Conservation (phyloP, 2,329 filamentous ascomycete species). For the Fusarium sp. region DNA sequence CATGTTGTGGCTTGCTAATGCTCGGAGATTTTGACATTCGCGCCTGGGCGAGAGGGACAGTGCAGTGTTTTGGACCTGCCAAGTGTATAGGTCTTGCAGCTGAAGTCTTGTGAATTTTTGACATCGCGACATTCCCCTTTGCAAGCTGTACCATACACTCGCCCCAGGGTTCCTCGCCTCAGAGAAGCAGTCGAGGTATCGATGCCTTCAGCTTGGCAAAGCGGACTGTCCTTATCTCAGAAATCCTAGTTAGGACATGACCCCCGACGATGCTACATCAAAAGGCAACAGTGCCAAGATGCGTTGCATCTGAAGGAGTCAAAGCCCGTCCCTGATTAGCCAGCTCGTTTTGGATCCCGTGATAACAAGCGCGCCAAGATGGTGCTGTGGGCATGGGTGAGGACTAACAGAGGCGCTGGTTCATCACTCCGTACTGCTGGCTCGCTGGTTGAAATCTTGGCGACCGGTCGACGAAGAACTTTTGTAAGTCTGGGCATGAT, state of each 20-base stretch:
- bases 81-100: neutral
- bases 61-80: neutral
- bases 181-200: neutral
- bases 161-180: neutral
- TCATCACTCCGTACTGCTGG: constrained; percentile 8
- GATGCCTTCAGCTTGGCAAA: constrained; percentile 15
- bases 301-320: constrained; percentile 1
- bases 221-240: constrained; percentile 24
- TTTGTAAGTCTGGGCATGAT: constrained; percentile 39
- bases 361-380: constrained; percentile 37
- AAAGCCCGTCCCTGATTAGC: constrained; percentile 17
- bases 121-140: neutral
- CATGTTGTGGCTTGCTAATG: constrained; percentile 10
- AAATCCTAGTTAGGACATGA: constrained; percentile 26
- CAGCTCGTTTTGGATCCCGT: constrained; percentile 4
- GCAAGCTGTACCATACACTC: neutral
- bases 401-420: neutral
- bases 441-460: constrained; percentile 8
- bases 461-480: constrained; percentile 27
- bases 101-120: neutral
- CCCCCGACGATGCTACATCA: constrained; percentile 21
- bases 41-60: neutral
- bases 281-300: constrained; percentile 18
- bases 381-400: constrained; percentile 6
- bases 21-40: constrained; percentile 13